phyloP scores from a whole-genome alignment of 768 basidiomycete genomes.

The Pisolithus tinctorius region DNA sequence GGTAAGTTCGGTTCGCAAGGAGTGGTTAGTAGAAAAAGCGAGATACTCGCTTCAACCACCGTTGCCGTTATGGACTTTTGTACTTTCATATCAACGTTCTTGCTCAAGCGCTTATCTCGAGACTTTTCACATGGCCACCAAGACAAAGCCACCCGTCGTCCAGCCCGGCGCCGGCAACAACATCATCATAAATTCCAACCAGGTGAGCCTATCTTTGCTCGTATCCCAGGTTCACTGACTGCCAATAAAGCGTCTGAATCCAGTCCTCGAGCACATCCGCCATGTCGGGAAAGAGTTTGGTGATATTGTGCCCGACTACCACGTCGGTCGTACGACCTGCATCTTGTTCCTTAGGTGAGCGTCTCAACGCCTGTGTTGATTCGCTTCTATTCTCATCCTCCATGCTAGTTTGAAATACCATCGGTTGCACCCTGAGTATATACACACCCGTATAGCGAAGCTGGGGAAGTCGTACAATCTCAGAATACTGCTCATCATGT shows the following conservation, averaged over 20 bases:
- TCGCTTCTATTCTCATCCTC: not conserved
- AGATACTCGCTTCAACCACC: too few relatives aligned
- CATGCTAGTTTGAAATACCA: constrained; percentile 78
- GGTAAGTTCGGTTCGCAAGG: too few relatives aligned
- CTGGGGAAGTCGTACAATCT: constrained; percentile 78
- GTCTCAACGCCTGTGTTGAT: not conserved
- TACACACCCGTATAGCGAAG: constrained; percentile 84
- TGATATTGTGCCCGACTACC: constrained; percentile 90
- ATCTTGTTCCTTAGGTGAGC: constrained; percentile 83
- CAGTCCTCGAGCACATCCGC: constrained; percentile 77
- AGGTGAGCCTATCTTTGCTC: constrained; percentile 30
- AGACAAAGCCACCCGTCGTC: constrained; percentile 47
- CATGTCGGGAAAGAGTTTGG: constrained; percentile 93
- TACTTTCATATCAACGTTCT: too few relatives aligned
- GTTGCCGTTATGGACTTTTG: too few relatives aligned
- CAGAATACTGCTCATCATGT: constrained; percentile 80
- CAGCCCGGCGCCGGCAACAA: constrained; percentile 58
- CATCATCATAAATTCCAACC: constrained; percentile 56
- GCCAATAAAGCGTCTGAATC: constrained; percentile 66
- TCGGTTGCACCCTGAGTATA: constrained; percentile 95
- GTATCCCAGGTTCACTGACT: not conserved
- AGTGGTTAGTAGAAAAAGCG: too few relatives aligned
- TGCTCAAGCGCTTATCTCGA: too few relatives aligned
- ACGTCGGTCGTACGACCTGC: constrained; percentile 91
- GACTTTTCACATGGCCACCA: not conserved